Evolutionary conservation across 768 basidiomycete species (phyloP).

Genomic region (Filobasidium floriforme): DNA sequence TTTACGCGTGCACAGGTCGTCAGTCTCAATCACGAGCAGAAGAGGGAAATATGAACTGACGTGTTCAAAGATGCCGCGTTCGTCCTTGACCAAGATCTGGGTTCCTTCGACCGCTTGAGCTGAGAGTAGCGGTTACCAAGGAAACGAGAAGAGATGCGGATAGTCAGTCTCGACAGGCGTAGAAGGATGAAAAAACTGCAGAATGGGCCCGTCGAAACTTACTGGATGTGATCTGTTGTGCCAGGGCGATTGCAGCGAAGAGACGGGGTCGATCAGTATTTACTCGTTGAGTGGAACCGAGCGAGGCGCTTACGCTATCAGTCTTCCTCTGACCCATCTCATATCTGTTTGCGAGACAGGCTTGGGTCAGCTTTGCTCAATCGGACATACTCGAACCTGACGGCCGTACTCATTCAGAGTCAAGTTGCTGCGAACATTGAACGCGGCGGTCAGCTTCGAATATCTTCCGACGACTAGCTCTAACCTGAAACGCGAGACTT

Average conservation of each 20-base stretch:
- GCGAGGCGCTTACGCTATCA: neutral
- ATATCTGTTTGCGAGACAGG: no score
- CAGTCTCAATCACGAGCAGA: neutral
- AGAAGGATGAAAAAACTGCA: no score
- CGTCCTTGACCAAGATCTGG: slow-evolving; percentile 33
- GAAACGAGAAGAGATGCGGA: neutral
- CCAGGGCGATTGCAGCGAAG: no score
- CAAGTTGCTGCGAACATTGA: slow-evolving; percentile 28
- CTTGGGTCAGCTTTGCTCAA: no score
- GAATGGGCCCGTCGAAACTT: no score
- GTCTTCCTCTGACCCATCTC: slow-evolving; percentile 30
- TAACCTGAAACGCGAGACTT: neutral
- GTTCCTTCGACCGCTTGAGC: slow-evolving; percentile 23
- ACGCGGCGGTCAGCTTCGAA: neutral
- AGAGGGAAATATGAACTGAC: slow-evolving; percentile 19
- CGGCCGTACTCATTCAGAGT: slow-evolving; percentile 43
- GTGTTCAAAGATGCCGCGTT: slow-evolving; percentile 38
- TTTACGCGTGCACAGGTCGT: neutral
- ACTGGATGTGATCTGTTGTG: slow-evolving; percentile 18
- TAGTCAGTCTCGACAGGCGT: no score
- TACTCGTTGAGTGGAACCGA: no score
- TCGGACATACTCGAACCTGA: no score
- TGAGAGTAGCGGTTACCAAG: neutral
- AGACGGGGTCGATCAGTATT: no score
- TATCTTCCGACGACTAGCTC: neutral